phyloP scores from a whole-genome alignment of 768 basidiomycete species.

The Kwoniella dendrophila region DNA sequence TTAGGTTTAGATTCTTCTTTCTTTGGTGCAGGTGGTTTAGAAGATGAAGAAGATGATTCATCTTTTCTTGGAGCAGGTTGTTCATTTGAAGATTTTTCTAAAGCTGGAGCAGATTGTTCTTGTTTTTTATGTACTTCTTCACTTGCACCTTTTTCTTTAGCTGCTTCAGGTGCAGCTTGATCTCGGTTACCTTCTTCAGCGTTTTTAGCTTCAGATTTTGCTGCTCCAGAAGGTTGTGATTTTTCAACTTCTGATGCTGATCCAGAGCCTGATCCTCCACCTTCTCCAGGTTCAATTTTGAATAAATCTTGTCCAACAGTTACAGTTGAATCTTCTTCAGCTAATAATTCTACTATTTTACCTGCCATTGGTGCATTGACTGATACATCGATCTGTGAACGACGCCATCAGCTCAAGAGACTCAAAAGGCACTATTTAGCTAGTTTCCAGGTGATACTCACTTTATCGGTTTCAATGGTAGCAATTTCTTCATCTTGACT shows the following conservation, averaged over 20 bases:
- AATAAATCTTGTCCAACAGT: conserved; percentile 92
- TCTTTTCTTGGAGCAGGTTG: conserved; percentile 54
- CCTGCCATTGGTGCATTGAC: conserved; percentile 91
- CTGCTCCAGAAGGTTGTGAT: conserved; percentile 38
- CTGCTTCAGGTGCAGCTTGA: conserved; percentile 44
- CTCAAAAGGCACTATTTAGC: too few species aligned
- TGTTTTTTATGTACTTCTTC: conserved; percentile 46
- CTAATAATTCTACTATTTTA: conserved; percentile 81
- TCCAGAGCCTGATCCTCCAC: conserved; percentile 53
- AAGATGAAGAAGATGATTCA: conserved; percentile 49
- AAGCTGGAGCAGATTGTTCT: conserved; percentile 40
- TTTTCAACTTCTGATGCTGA: conserved; percentile 21
- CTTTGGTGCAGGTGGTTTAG: conserved; percentile 27
- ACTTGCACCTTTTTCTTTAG: conserved; percentile 48
- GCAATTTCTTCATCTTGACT: conserved; percentile 93
- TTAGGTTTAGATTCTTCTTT: conserved; percentile 56
- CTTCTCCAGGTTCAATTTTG: conserved; percentile 80
- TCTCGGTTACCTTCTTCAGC: conserved; percentile 50
- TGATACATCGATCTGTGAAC: conserved; percentile 83
- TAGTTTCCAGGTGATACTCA: conserved; percentile 58
- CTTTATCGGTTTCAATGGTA: conserved; percentile 99
- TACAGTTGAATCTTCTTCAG: conserved; percentile 90
- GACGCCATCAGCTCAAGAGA: background rate
- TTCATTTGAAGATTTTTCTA: conserved; percentile 36
- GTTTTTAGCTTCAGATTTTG: conserved; percentile 45